phyloP scores from a whole-genome alignment of 495 filamentous ascomycete genomes.

The Amorphotheca resinae region DNA sequence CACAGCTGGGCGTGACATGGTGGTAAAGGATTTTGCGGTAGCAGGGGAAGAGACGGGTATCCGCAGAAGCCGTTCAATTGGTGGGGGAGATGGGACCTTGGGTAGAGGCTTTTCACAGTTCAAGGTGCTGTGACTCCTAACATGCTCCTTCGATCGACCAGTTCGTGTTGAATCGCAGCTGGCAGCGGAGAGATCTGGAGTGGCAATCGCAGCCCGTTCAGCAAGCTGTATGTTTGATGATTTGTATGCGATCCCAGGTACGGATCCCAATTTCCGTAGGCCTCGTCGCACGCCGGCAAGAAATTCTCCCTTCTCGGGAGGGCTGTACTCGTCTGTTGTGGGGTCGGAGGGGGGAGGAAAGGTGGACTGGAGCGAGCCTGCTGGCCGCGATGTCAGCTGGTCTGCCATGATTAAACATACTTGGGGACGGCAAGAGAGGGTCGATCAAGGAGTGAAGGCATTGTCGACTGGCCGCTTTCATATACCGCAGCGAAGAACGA shows the following conservation, averaged over 20 bases:
- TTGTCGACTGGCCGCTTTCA: constrained; percentile 1
- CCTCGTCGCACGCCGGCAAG: constrained; percentile 36
- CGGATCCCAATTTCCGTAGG: constrained; percentile 32
- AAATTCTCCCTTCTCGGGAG: constrained; percentile 28
- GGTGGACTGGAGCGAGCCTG: constrained; percentile 17
- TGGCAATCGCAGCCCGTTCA: constrained; percentile 1
- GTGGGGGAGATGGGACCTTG: constrained; percentile 22
- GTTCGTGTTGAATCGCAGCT: constrained; percentile 1
- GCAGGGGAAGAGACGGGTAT: constrained; percentile 9
- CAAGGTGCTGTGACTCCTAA: constrained; percentile 34
- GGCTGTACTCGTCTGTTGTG: constrained; percentile 28
- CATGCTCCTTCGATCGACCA: constrained; percentile 27
- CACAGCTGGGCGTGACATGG: constrained; percentile 16
- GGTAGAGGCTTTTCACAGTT: constrained; percentile 39
- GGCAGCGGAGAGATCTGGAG: constrained; percentile 3
- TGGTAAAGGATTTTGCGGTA: constrained; percentile 11
- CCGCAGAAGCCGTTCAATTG: constrained; percentile 6
- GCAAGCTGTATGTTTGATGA: constrained; percentile 12
- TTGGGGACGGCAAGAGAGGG: not conserved
- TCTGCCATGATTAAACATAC: constrained; percentile 13
- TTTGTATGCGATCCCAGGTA: constrained; percentile 20
- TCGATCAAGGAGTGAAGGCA: constrained; percentile 2
- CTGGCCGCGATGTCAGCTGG: constrained; percentile 14
- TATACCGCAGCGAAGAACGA: constrained; percentile 23
- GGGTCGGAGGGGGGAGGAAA: constrained; percentile 20